phyloP scores from a whole-genome alignment of 73 alveolate species.

The Diophrys appendiculata region DNA sequence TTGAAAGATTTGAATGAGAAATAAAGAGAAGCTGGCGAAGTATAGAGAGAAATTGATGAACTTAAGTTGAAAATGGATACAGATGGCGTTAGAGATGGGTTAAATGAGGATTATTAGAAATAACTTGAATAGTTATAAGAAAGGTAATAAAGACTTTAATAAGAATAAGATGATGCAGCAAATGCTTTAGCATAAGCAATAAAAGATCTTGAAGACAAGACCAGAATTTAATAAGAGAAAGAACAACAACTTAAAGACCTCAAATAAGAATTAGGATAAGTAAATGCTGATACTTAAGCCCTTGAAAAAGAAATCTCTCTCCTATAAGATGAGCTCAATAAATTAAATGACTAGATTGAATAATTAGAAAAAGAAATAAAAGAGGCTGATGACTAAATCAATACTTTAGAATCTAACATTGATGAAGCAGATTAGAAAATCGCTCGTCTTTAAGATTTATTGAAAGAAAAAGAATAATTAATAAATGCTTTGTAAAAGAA shows the following conservation, averaged over 20 bases:
- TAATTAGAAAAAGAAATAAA: neutral
- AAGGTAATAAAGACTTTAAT: neutral
- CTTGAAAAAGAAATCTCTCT: neutral
- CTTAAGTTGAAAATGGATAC: neutral
- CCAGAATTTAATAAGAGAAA: neutral
- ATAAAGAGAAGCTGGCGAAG: neutral
- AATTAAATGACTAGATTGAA: conserved; percentile 25
- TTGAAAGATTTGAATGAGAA: conserved; percentile 4
- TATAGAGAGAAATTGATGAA: conserved; percentile 1
- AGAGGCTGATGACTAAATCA: neutral
- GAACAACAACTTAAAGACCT: neutral
- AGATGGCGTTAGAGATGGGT: neutral
- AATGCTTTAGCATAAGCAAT: neutral
- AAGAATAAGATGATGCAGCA: neutral
- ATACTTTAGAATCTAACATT: neutral
- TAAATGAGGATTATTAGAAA: neutral
- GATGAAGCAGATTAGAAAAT: neutral
- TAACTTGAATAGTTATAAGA: neutral
- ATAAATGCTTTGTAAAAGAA: neutral
- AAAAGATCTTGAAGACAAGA: neutral
- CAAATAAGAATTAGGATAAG: neutral
- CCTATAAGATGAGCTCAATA: conserved; percentile 4
- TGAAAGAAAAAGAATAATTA: neutral
- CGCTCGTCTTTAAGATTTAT: neutral
- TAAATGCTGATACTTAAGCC: neutral